Base-by-base conservation (phyloP, 805 yeast species). In the Torulaspora microellipsoides region DNA sequence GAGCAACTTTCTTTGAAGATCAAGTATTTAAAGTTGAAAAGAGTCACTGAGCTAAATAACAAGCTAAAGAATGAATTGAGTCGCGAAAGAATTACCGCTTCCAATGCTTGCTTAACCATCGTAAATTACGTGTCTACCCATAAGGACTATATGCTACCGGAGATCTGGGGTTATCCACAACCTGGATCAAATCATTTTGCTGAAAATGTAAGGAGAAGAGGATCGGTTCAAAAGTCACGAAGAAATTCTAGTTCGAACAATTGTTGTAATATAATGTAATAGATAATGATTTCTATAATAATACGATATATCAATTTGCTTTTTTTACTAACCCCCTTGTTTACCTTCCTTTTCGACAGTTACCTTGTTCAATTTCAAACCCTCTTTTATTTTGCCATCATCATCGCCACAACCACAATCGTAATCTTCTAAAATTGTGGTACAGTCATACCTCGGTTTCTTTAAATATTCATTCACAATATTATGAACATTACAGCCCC, bases 341-440 rank as follows among this genome's bases (percentile, higher is more conserved):
- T 65, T 65, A 14, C 54, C 66, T 38, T 73, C 81, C 33, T 70
- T 70, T 42, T 78, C 78, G 31, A 74, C 63, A 42, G 69, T 68
- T 41, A 78, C 43, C 32, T 42, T 48, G 38, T 34, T 36, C 32
- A 48, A 31, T 30, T 48, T 51, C 28, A 53, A 27, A 31, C 36
- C 38, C 5, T 43, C 47, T 20, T 45, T 40, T 36, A 52, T 51
- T 39, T 68, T 73, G 5, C 55, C 67, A 52, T 75, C 78, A 54
- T 81, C 91, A 39, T 80, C 95, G 1, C 93, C 95, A 67, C 99
- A 91, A 0, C 99, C 99, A 70, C 99, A 91, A 57, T 90, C 95
- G 64, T 93, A 93, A 65, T 87, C 93, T 53, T 88, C 96, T 42
- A 86, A 69, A 43, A 93, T 84, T 7, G 76, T 78, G 2, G 86